Evolutionary conservation across 352 stramenopile species (phyloP), one percentile per base, ranked within the genome.

Genomic region (Aphanomyces cochlioides): DNA sequence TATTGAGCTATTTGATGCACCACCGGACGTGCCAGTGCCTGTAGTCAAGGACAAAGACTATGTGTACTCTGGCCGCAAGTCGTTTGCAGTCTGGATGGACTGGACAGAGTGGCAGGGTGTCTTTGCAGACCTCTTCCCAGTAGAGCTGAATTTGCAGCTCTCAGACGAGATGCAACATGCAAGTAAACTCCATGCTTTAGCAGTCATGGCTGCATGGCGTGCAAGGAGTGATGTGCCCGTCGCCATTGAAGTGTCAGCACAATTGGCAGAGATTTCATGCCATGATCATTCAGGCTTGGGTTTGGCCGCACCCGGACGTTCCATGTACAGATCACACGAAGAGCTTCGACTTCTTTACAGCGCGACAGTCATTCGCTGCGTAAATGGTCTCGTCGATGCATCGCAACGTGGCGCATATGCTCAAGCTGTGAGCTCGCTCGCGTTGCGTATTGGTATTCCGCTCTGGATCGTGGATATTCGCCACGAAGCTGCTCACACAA

Each of bases 401-500:
- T 86, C 83, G n/a, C 87, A 94, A 73, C 90, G 86, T 48, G 85
- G 85, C 21, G 72, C 80, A 48, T 93, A 92, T 73, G 87, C 87
- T 19, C 78, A 82, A 76, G 81, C 87, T 3, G 85, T 94, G 65
- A 94, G 87, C 40, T 69, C 74, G 13, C 72, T 94, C 54, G 96
- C 91, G 59, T 79, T 90, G 47, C 82, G 92, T 41, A 91, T 97
- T 19, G 93, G 93, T 63, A 90, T 98, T 50, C 93, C 93, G 37
- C 75, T 90, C 8, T 98, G 93, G 93, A 83, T 98, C 67, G 93
- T 98, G 36, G 92, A 97, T 61, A 71, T 98, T 72, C 87, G 93
- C 36, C 93, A 98, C 73, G 92, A 98, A 67, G 92, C 91, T 28
- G 95, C 91, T 17, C 93, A 98, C 73, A 97, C 97, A 77, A 85